Percentiles rank a stretch among this genome's conserved stretches.
phyloP scores from a whole-genome alignment of 331 rosid species.

The Quercus lobata region DNA sequence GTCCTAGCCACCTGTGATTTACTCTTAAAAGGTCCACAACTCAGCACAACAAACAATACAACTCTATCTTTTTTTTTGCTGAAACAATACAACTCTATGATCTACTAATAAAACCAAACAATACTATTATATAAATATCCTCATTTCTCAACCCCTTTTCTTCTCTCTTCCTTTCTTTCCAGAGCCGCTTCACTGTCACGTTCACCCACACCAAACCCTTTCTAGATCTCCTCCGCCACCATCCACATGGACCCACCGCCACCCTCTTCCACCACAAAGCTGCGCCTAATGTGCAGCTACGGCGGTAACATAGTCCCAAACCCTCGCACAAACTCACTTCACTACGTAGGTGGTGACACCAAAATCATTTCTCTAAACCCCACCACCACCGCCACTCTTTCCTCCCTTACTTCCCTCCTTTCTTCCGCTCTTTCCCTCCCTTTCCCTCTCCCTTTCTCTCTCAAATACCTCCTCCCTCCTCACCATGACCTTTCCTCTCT shows the following conservation, averaged over 20 bases:
- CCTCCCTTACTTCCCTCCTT: slow-evolving; percentile 37
- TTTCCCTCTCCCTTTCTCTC: slow-evolving; percentile 21
- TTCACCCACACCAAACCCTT: neutral
- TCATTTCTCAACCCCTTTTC: no score
- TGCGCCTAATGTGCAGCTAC: slow-evolving; percentile 67
- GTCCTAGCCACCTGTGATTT: no score
- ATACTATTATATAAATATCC: no score
- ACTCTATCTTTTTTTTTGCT: no score
- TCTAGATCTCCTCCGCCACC: slow-evolving; percentile 4
- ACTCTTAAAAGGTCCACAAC: no score
- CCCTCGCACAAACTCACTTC: slow-evolving; percentile 36
- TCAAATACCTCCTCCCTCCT: slow-evolving; percentile 66
- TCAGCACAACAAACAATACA: no score
- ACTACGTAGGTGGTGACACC: slow-evolving; percentile 61
- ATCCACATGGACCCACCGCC: slow-evolving; percentile 29
- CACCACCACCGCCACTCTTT: slow-evolving; percentile 17
- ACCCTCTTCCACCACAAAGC: slow-evolving; percentile 11
- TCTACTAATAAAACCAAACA: no score
- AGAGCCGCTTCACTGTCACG: no score
- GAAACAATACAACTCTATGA: no score
- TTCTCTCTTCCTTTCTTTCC: no score
- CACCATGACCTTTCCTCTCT: slow-evolving; percentile 46
- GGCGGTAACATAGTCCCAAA: slow-evolving; percentile 50
- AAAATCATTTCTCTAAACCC: slow-evolving; percentile 44
- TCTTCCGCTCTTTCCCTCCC: slow-evolving; percentile 31